Base-by-base conservation (phyloP, 1,139 yeast species). In the Hyphopichia pseudoburtonii region DNA sequence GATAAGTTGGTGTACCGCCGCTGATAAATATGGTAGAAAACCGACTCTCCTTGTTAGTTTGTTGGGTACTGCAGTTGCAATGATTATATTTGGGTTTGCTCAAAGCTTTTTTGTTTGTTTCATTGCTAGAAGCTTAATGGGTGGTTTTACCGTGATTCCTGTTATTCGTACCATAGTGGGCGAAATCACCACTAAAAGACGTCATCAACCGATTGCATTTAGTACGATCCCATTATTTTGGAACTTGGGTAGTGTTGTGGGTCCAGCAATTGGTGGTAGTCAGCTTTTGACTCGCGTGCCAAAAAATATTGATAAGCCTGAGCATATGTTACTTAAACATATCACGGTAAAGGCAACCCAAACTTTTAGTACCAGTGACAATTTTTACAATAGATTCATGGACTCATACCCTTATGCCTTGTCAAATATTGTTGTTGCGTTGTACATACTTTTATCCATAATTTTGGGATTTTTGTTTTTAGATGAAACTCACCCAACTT, bases 151-250 rank as follows among this genome's bases (percentile, higher is more conserved):
- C 51, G 80, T 79, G 47, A 74, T 78, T 8, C 79, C 83, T 0
- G 83, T 80, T 3, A 56, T 80, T 34, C 62, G 86, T 48, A 81
- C 86, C 0, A 58, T 72, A 34, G 65, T 81, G 33, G 86, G 85
- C 1, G 87, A 80, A 52, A 61, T 77, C 16, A 82, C 81, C 6
- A 65, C 59, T 1, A 76, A 78, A 41, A 66, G 77, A 40, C 62
- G 65, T 33, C 84, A 80, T 49, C 85, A 80, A 51, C 80, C 83
- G 2, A 45, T 79, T 12, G 85, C 84, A 2, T 78, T 80, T 52
- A 68, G 80, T 30, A 74, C 77, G 4, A 65, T 80, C 61, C 83
- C 86, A 0, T 56, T 80, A 35, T 60, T 80, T 22, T 81, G 78
- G 73, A 79, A 78, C 50, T 49, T 78, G 12, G 87, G 86, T 1